Conservation (phyloP, 75 land plant species). For the Sequoia sempervirens region DNA sequence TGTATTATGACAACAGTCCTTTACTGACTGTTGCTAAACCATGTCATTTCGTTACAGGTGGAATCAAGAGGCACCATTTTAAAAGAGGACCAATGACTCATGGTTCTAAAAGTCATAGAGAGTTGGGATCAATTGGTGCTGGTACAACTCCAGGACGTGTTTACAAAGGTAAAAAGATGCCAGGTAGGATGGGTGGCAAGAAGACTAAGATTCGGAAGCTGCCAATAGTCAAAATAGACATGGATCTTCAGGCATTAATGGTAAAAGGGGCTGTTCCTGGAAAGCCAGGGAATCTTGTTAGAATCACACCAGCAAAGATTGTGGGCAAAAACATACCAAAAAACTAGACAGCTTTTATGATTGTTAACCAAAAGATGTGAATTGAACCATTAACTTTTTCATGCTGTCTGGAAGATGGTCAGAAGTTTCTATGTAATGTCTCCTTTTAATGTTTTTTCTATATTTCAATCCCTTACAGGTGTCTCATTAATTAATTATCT, state of each 20-base stretch:
- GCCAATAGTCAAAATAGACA: conserved; percentile 80
- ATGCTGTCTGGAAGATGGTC: neutral
- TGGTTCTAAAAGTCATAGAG: conserved; percentile 93
- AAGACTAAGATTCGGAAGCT: conserved; percentile 87
- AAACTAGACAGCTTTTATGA: conserved; percentile 17
- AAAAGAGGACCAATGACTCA: conserved; percentile 87
- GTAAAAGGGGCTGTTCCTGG: conserved; percentile 97
- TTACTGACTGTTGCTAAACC: neutral
- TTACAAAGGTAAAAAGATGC: conserved; percentile 97
- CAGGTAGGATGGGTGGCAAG: conserved; percentile 88
- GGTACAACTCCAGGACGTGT: conserved; percentile 98
- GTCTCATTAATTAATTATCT: neutral
- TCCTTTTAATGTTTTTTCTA: neutral
- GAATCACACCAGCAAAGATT: conserved; percentile 94
- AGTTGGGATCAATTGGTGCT: conserved; percentile 94
- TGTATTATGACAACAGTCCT: neutral
- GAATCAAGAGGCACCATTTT: conserved; percentile 91
- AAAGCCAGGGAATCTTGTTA: conserved; percentile 90
- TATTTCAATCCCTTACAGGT: neutral
- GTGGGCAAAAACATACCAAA: conserved; percentile 95
- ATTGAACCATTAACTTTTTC: neutral
- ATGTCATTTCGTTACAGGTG: conserved; percentile 51
- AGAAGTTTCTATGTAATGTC: neutral
- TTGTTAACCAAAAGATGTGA: neutral
- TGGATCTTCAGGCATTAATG: conserved; percentile 73